These are phyloP conservation scores for Senna siamea DNA, from an alignment of 306 rosid species.

Conservation along the genomic window DNA sequence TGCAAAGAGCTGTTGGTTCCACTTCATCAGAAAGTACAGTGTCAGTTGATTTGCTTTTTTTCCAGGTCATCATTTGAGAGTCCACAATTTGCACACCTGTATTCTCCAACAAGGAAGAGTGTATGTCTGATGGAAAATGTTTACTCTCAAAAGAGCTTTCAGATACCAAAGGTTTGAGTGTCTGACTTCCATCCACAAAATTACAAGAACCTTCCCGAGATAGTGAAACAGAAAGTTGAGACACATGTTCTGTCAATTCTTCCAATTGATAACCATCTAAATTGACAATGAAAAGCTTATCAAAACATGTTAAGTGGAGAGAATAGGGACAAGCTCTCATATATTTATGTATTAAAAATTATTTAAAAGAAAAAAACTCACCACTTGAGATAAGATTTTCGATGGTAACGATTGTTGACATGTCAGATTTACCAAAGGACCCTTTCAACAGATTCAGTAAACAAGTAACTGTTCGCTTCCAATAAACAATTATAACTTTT, in stretches of 20 bases:
- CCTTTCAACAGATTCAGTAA: slow-evolving; percentile 69
- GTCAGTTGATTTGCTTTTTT: slow-evolving; percentile 42
- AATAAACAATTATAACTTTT: slow-evolving; percentile 79
- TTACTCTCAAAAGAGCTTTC: slow-evolving; percentile 45
- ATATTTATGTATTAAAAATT: neutral
- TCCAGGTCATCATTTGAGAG: slow-evolving; percentile 36
- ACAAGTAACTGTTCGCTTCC: slow-evolving; percentile 70
- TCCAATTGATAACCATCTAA: slow-evolving; percentile 66
- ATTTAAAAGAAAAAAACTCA: slow-evolving; percentile 48
- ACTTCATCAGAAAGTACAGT: slow-evolving; percentile 85
- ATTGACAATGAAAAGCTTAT: slow-evolving; percentile 45
- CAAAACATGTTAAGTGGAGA: neutral
- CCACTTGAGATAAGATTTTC: slow-evolving; percentile 73
- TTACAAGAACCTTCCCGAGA: slow-evolving; percentile 57
- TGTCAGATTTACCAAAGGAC: slow-evolving; percentile 52
- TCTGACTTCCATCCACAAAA: slow-evolving; percentile 43
- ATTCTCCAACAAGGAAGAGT: slow-evolving; percentile 49
- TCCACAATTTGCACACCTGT: slow-evolving; percentile 44
- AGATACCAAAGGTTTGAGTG: slow-evolving; percentile 44
- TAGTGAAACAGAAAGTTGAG: slow-evolving; percentile 67
- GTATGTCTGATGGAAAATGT: slow-evolving; percentile 46
- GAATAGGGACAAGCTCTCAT: neutral
- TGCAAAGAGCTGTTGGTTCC: slow-evolving; percentile 42
- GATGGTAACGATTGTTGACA: slow-evolving; percentile 53
- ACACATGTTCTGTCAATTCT: slow-evolving; percentile 70